Evolutionary conservation across 2,329 filamentous ascomycete species (phyloP).

Genomic region (Alternaria sp.): DNA sequence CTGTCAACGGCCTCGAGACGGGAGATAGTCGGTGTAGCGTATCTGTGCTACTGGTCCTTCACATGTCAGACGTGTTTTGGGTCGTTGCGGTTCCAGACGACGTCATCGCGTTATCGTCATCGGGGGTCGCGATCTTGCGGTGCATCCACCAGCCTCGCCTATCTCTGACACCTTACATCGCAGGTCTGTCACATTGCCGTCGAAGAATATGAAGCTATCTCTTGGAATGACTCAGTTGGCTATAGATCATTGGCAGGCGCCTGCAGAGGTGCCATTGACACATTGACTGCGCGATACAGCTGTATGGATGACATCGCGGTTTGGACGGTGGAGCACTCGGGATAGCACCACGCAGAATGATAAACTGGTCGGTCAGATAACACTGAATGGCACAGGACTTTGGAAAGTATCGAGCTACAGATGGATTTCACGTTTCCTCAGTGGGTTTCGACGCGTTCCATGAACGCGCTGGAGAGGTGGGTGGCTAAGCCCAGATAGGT

Average conservation of each 20-base stretch:
- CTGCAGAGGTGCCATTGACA: not conserved
- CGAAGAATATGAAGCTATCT: not conserved
- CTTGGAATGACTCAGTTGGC: not conserved
- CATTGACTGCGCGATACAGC: not conserved
- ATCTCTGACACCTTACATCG: not conserved
- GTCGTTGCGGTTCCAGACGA: not conserved
- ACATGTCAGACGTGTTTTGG: not conserved
- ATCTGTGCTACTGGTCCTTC: not conserved
- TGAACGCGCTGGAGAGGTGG: not conserved
- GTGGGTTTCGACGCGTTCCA: not conserved
- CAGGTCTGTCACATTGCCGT: not conserved
- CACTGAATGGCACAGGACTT: no score
- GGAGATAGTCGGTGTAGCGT: not conserved
- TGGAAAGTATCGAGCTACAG: not conserved
- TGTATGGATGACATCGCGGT: not conserved
- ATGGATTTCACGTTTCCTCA: not conserved
- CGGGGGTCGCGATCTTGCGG: not conserved
- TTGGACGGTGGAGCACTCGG: not conserved
- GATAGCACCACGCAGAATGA: not conserved
- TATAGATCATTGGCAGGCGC: not conserved
- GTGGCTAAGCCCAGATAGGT: not conserved
- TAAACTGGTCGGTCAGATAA: not conserved
- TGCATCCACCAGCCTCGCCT: not conserved
- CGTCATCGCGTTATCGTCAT: constrained; percentile 5
- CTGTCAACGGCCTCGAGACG: not conserved